phyloP scores from a whole-genome alignment of 306 rosid species.

The Acacia melanoxylon region DNA sequence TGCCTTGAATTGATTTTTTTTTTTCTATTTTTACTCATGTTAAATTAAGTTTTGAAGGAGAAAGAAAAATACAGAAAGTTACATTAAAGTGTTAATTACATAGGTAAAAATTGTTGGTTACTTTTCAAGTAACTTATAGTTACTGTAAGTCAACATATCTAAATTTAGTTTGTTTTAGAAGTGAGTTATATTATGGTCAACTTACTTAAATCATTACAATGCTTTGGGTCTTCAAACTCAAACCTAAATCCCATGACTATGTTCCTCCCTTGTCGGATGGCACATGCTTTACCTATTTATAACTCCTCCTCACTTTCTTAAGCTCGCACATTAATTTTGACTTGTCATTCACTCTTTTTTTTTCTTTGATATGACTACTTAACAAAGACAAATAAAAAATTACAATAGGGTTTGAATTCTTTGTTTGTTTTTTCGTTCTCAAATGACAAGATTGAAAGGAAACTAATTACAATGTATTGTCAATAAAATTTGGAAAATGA shows the following conservation, averaged over 20 bases:
- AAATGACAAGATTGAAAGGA: neutral
- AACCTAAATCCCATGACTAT: conserved; percentile 15
- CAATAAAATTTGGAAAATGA: neutral
- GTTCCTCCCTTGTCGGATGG: neutral
- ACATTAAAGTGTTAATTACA: no score
- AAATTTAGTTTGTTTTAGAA: no score
- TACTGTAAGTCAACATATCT: no score
- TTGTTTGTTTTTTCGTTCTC: neutral
- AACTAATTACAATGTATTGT: neutral
- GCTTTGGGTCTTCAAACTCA: neutral
- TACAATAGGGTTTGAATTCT: neutral
- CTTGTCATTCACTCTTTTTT: neutral
- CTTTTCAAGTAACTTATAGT: no score
- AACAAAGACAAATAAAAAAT: neutral
- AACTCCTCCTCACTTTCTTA: neutral
- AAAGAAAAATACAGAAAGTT: no score
- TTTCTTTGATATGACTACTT: neutral
- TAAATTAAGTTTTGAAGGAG: no score
- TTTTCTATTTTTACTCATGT: no score
- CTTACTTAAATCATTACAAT: neutral
- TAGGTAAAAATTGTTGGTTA: no score
- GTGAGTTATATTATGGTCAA: no score
- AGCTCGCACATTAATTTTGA: neutral
- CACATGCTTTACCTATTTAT: neutral
- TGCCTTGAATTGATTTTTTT: no score